phyloP scores from a whole-genome alignment of 1,284 basidiomycete genomes.

The Athelia psychrophila region DNA sequence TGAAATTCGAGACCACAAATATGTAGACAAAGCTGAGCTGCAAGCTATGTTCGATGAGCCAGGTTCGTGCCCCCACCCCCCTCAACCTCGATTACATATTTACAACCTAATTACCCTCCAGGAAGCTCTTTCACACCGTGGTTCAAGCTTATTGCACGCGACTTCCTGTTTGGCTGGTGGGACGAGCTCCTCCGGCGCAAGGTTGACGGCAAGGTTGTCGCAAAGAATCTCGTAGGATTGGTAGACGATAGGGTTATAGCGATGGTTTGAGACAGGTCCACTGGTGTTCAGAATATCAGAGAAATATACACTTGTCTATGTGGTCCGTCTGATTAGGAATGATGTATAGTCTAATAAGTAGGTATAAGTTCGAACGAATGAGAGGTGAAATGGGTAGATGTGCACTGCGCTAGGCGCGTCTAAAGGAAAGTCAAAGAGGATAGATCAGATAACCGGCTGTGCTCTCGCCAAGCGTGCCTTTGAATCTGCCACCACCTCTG shows the following conservation, averaged over 20 bases:
- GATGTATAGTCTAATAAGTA: too few relatives aligned
- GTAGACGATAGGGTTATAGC: conserved; percentile 78
- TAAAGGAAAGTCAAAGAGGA: too few relatives aligned
- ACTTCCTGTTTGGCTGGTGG: conserved; percentile 99
- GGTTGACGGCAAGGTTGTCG: conserved; percentile 58
- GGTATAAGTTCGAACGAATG: too few relatives aligned
- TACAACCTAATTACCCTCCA: conserved; percentile 26
- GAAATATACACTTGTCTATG: too few relatives aligned
- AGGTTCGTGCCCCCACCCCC: conserved; percentile 40
- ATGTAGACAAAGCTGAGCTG: conserved; percentile 89
- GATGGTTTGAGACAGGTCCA: conserved; percentile 48
- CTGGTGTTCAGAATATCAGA: too few relatives aligned
- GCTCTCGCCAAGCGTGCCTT: too few relatives aligned
- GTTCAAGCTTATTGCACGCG: conserved; percentile 98
- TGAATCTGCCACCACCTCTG: too few relatives aligned
- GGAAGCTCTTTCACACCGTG: conserved; percentile 94
- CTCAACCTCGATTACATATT: conserved; percentile 8
- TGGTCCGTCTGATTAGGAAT: too few relatives aligned
- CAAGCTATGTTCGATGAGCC: conserved; percentile 87
- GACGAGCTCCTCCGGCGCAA: conserved; percentile 77
- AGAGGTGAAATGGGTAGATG: too few relatives aligned
- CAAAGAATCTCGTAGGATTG: conserved; percentile 62
- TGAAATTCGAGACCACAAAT: conserved; percentile 91
- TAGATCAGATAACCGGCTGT: too few relatives aligned
- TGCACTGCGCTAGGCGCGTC: too few relatives aligned